Evolutionary conservation across 1,284 basidiomycete species (phyloP).

Genomic region (Tilletia walkeri): DNA sequence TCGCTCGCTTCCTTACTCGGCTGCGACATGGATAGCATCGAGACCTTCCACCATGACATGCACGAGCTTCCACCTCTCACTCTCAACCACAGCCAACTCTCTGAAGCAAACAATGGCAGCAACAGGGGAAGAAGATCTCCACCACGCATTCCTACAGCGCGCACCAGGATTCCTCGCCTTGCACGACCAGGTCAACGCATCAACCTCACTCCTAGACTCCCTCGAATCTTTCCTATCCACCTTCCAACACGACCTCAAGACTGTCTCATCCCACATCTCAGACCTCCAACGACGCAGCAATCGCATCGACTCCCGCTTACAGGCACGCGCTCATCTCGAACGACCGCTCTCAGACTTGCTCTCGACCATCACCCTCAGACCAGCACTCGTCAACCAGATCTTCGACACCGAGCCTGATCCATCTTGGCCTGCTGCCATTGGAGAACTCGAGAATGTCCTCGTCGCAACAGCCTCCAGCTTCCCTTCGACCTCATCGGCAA

Average conservation of each 20-base stretch:
- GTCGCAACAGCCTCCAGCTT: conserved; percentile 57
- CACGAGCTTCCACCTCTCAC: background rate
- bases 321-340: conserved; percentile 79
- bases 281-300: conserved; percentile 85
- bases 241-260: conserved; percentile 87
- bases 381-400: conserved; percentile 72
- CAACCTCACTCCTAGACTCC: conserved; percentile 64
- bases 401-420: conserved; percentile 70
- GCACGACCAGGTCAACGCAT: conserved; percentile 72
- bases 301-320: conserved; percentile 80
- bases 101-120: background rate
- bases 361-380: conserved; percentile 76
- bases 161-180: conserved; percentile 28
- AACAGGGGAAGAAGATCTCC: background rate
- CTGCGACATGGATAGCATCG: background rate
- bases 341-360: conserved; percentile 78
- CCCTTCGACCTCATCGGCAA: background rate
- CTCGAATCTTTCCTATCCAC: conserved; percentile 87
- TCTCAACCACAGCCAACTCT: background rate
- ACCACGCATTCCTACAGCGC: conserved; percentile 19
- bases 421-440: conserved; percentile 76
- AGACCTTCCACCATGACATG: background rate
- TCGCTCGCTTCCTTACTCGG: background rate
- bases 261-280: conserved; percentile 91
- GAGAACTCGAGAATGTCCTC: conserved; percentile 74